Evolutionary conservation across 331 rosid species (phyloP), one percentile per base, ranked within the genome.

Genomic region (Telfairia occidentalis): DNA sequence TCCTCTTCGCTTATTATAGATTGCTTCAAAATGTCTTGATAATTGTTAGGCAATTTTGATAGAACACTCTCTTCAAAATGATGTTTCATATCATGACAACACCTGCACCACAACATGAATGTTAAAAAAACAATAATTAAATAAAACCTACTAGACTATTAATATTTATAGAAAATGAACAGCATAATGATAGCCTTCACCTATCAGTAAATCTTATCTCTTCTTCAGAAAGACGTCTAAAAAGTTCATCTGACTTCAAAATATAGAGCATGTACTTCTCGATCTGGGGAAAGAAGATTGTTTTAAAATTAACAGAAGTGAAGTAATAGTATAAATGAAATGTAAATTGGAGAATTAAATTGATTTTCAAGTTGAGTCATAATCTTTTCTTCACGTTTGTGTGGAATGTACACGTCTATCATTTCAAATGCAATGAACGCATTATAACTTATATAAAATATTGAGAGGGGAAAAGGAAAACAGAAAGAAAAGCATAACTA

Each of bases 191-290:
- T 38, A 42, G 77, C 74, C 83, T 85, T 84, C 77, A 81, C 96
- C 85, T 82, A 78, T 80, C 74, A n/a, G 88, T 78, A 80, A 90
- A 95, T 32, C 2, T 37, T 82, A 77, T 89, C 89, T 95, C 99
- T 24, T 86, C 87, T 77, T 74, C 85, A 32, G 94, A 95, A 30
- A 92, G 96, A 79, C 86, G 88, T 66, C 74, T 81, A 82, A 81
- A 83, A 54, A 87, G 86, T 76, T 88, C 96, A 12, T 65, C 85
- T 34, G 89, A 87, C 74, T 84, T 88, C 43, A 55, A 78, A 81
- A 94, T 87, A 84, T 89, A 90, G 77, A 88, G 84, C 90, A 85
- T 84, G 82, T 88, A 81, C 76, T 88, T 95, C 83, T 90, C 92
- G 77, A 90, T 90, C 96, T 95, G 90, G 81, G 81, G 69, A n/a